A percentile compares a stretch with the other conserved stretches of the same genome.
phyloP scores from a whole-genome alignment of 2,329 filamentous ascomycete species.

The Fusarium sp. region DNA sequence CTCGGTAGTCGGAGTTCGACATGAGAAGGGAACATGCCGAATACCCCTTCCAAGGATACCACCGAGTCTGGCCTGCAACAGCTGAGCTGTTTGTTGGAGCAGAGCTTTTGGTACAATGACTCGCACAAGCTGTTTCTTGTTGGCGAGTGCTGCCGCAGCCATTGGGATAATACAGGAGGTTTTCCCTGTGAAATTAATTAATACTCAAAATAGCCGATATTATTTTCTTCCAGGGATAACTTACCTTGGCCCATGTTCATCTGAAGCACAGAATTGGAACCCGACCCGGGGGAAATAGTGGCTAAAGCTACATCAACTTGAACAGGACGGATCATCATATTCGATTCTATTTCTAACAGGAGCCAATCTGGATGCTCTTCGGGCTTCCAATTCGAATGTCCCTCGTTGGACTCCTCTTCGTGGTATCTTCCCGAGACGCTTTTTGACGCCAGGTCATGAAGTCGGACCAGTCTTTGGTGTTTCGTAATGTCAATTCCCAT shows the following conservation, averaged over 20 bases:
- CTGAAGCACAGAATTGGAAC: constrained; percentile 67
- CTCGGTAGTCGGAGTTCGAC: constrained; percentile 50
- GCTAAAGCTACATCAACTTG: constrained; percentile 70
- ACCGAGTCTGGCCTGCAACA: constrained; percentile 63
- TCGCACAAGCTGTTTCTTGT: constrained; percentile 57
- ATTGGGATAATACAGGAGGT: constrained; percentile 65
- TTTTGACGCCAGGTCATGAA: constrained; percentile 65
- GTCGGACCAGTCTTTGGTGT: constrained; percentile 42
- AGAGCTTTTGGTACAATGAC: constrained; percentile 66
- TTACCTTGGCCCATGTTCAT: constrained; percentile 72
- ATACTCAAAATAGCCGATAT: neutral
- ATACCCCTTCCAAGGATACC: constrained; percentile 62
- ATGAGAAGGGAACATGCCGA: constrained; percentile 65
- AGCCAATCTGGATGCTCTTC: constrained; percentile 67
- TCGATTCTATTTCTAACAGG: constrained; percentile 70
- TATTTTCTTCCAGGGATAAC: neutral
- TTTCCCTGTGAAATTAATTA: constrained; percentile 53
- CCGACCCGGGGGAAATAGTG: constrained; percentile 63
- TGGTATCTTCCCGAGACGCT: constrained; percentile 55
- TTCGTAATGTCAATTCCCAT: constrained; percentile 34
- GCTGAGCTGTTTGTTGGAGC: constrained; percentile 64
- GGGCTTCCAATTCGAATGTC: constrained; percentile 65
- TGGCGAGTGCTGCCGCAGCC: constrained; percentile 55
- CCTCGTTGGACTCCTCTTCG: constrained; percentile 53
- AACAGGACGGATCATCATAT: constrained; percentile 67